Evolutionary conservation across 306 rosid genomes (phyloP).

Genomic region (Rosa rugosa): DNA sequence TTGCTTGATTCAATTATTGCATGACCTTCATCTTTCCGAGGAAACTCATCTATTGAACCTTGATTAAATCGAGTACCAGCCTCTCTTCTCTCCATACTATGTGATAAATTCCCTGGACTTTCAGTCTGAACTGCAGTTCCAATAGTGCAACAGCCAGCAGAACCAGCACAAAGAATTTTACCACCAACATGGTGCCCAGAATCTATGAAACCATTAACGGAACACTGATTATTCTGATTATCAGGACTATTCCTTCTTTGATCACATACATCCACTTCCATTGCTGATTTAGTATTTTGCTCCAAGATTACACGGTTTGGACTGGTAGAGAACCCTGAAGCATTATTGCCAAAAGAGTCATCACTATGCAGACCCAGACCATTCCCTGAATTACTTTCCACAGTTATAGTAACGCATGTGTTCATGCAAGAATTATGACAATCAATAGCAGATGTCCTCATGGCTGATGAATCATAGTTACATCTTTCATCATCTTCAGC

Average conservation of each 20-base stretch:
- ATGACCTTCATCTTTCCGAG: constrained; percentile 35
- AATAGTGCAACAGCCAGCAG: constrained; percentile 32
- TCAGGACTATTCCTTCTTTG: constrained; percentile 33
- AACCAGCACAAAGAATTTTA: constrained; percentile 31
- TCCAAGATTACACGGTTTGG: constrained; percentile 28
- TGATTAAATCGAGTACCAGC: constrained; percentile 35
- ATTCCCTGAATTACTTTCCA: constrained; percentile 36
- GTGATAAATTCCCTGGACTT: constrained; percentile 29
- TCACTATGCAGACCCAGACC: constrained; percentile 26
- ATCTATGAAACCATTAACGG: constrained; percentile 27
- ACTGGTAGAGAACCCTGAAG: constrained; percentile 38
- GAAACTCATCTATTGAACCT: constrained; percentile 37
- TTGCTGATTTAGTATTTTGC: constrained; percentile 33
- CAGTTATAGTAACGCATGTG: constrained; percentile 26
- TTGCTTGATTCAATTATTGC: constrained; percentile 20
- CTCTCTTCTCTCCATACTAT: constrained; percentile 35
- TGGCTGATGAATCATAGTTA: constrained; percentile 37
- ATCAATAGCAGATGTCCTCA: constrained; percentile 33
- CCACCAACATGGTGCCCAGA: constrained; percentile 36
- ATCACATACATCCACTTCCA: constrained; percentile 32
- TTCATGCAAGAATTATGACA: constrained; percentile 35
- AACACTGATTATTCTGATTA: constrained; percentile 33
- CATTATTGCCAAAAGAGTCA: constrained; percentile 32
- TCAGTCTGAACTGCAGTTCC: constrained; percentile 31
- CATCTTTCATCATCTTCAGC: constrained; percentile 65